Percentiles rank a stretch among this genome's conserved stretches.
Evolutionary conservation across 257 asterid species (phyloP).

Genomic region (Nicotiana attenuata): DNA sequence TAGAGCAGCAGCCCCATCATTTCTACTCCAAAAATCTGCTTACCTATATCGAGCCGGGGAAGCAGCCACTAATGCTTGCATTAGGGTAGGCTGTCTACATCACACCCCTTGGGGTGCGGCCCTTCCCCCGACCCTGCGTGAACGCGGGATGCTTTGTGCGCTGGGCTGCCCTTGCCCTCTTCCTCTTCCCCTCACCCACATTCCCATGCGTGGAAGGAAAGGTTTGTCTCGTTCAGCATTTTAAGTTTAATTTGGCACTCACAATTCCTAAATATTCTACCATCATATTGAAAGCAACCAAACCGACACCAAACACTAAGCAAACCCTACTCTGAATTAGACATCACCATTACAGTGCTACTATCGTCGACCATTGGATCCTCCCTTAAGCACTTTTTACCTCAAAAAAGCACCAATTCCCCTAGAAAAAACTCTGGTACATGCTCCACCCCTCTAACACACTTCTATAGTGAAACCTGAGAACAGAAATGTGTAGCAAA

Average conservation of each 20-base stretch:
- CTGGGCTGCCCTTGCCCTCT: background rate
- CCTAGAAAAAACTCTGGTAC: background rate
- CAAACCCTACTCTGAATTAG: background rate
- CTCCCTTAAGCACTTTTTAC: background rate
- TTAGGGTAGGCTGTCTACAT: too few relatives aligned
- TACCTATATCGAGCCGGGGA: background rate
- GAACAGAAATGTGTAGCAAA: background rate
- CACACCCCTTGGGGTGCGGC: too few relatives aligned
- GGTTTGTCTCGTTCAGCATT: background rate
- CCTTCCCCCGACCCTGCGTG: too few relatives aligned
- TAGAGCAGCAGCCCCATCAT: background rate
- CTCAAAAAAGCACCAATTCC: background rate
- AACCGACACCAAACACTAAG: background rate
- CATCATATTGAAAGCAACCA: background rate
- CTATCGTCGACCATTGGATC: background rate
- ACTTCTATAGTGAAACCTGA: background rate
- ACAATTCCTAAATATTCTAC: background rate
- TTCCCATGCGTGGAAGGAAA: background rate
- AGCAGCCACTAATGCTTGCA: too few relatives aligned
- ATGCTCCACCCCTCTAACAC: background rate
- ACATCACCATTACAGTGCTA: background rate
- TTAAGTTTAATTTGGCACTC: background rate
- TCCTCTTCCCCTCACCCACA: slow-evolving; percentile 6
- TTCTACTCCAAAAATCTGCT: background rate
- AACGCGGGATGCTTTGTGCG: too few relatives aligned